Base-by-base conservation (phyloP, 176 grass and related monocot species). In the Dactylis glomerata region DNA sequence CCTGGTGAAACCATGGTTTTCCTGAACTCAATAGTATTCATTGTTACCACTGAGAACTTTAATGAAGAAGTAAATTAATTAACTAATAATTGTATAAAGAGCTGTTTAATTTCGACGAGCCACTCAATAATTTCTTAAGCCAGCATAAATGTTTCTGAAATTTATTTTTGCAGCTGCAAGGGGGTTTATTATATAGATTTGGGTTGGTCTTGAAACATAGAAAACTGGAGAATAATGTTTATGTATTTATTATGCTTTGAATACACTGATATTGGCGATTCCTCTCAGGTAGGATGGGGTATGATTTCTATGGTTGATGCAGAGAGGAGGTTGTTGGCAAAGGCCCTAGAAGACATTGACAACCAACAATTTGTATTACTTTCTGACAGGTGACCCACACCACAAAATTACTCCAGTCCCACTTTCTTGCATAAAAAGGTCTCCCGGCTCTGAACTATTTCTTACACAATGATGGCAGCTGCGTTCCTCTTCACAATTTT, bases 291-390 rank as follows among this genome's bases (percentile, higher is more conserved):
- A 52, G 88, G 83, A 2, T 98, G 96, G 96, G 96, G 96, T 64
- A 93, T 85, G 82, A 94, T 98, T 86, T 98, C 96, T 57, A 98
- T 98, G 96, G 87, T 98, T 82, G 93, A 98, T 86, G 96, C 96
- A 84, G 96, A 98, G 86, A 95, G 86, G 78, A 93, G 96, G 51
- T 85, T 98, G 41, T 76, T 98, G 78, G 91, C 93, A 52, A 90
- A 98, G 92, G 96, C 96, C 80, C 87, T 98, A 56, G 66, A 86
- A 76, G 93, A 98, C 33, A 80, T 59, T 42, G 93, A 98, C 76
- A 98, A 98, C 88, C 93, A 98, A 74, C 92, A 90, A 87, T 98
- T 98, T 86, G 91, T 98, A 55, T 84, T 98, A 63, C 93, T 98
- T 85, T 98, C 96, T 87, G 96, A 98, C 77, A 98, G 96, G 93